Base-by-base conservation (phyloP, 2,329 filamentous ascomycete species). In the Ceratocystis colombiana region DNA sequence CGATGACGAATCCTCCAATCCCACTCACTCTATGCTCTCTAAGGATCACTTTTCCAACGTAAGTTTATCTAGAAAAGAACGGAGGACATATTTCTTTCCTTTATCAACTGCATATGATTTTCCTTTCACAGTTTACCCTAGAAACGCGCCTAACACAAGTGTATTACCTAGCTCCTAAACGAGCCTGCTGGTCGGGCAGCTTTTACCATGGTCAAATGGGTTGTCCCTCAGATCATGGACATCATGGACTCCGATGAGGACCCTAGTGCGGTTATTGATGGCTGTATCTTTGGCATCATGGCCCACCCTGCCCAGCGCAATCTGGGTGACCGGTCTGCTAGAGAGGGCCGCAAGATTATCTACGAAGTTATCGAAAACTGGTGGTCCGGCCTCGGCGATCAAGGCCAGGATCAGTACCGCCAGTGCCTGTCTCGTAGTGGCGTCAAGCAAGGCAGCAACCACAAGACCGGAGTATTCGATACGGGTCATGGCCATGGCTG, bases 21-120 rank as follows among this genome's bases (percentile, higher is more conserved):
- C 92, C 0, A 96, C 92, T 1, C 92, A 96, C 78, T 95, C 90
- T 22, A 96, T 96, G 92, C 79, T 96, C 64, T 91, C 90, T 68
- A 96, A 96, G 78, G 92, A 96, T 72, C 92, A 96, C 76, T 96
- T 96, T 75, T 89, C 88, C 69, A 95, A 95, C 73, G 80, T 88
- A 74, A 76, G 80, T 71, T 25, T 10, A 57, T 20, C 37, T 15
- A 28, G 50, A 5, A 55, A 28, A 44, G 20, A 20, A 28, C 8
- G n/a, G 28, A 62, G 5, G 12, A 25, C 5, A 62, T 2, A 62
- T 17, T 30, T 59, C 25, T 59, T n/a, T 20, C n/a, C 25, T 33
- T 30, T 33, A 17, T 15, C 30, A 28, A 3, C 3, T 8, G 15
- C 28, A 50, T 41, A 41, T 41, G 37, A 12, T 41, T 37, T 41